These are phyloP conservation scores for Rhodomyrtus psidioides DNA, from an alignment of 441 rosid species.

Conservation along the genomic window DNA sequence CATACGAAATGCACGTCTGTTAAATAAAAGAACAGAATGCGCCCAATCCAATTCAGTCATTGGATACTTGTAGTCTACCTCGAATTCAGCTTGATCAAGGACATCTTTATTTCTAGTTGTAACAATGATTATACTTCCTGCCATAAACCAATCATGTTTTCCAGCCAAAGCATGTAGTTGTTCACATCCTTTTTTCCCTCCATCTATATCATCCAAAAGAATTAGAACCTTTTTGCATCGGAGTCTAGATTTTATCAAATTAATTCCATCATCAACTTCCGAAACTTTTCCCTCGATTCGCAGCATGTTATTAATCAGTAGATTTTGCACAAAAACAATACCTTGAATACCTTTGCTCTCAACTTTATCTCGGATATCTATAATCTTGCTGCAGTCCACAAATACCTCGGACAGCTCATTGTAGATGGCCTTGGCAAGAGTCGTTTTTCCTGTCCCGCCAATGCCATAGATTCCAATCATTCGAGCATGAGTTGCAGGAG, in stretches of 20 bases:
- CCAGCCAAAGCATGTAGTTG: too few relatives aligned
- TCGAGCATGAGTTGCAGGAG: fast-evolving
- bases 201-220: background rate
- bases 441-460: background rate
- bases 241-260: fast-evolving
- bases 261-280: background rate
- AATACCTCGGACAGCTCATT: too few relatives aligned
- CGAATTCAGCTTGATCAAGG: too few relatives aligned
- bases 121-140: too few relatives aligned
- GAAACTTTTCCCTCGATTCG: fast-evolving
- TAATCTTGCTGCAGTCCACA: fast-evolving
- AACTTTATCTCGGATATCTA: fast-evolving
- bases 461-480: background rate
- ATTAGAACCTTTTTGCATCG: background rate
- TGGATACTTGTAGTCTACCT: too few relatives aligned
- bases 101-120: too few relatives aligned
- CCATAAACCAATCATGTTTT: too few relatives aligned
- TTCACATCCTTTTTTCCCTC: too few relatives aligned
- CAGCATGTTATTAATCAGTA: too few relatives aligned
- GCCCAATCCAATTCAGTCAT: too few relatives aligned
- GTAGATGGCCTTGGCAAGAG: background rate
- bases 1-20: too few relatives aligned
- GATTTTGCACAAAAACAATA: background rate
- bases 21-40: too few relatives aligned
- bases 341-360: fast-evolving